Evolutionary conservation across 2,329 filamentous ascomycete species (phyloP).

Genomic region (Trichoderma cornu-damae): DNA sequence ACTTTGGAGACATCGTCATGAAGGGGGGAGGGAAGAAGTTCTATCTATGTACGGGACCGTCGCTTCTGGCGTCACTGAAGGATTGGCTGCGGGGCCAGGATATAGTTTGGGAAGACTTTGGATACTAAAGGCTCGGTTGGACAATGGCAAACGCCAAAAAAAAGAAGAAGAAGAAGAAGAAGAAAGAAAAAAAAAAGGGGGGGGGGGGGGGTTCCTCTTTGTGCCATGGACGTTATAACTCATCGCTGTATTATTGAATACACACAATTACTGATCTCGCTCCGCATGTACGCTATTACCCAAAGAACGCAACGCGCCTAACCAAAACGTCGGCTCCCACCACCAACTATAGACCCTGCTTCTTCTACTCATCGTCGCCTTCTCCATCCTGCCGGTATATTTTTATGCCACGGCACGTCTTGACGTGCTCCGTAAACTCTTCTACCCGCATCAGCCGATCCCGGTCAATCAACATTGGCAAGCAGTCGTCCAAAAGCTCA

Average conservation of each 20-base stretch:
- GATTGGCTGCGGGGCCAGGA: constrained; percentile 52
- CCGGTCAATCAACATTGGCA: background rate
- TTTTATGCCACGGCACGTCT: background rate
- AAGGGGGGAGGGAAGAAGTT: constrained; percentile 44
- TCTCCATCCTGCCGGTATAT: too few relatives aligned
- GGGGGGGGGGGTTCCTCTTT: too few relatives aligned
- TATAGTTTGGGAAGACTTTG: constrained; percentile 56
- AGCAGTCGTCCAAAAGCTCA: background rate
- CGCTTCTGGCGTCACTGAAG: constrained; percentile 38
- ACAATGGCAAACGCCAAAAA: background rate
- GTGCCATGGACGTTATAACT: too few relatives aligned
- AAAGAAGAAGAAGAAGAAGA: too few relatives aligned
- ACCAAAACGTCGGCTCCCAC: too few relatives aligned
- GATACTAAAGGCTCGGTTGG: constrained; percentile 41
- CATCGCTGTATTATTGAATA: too few relatives aligned
- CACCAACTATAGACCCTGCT: too few relatives aligned
- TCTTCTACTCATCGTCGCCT: background rate
- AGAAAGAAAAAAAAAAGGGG: too few relatives aligned
- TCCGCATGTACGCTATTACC: too few relatives aligned
- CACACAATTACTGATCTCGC: too few relatives aligned
- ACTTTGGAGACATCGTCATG: constrained; percentile 37
- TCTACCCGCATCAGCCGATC: background rate
- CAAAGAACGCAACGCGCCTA: too few relatives aligned
- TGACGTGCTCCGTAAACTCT: background rate
- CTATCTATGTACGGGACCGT: constrained; percentile 45